Percentiles rank a stretch among this genome's conserved stretches.
Evolutionary conservation across 495 filamentous ascomycete genomes (phyloP).

Genomic region (Elasticomyces elasticus): DNA sequence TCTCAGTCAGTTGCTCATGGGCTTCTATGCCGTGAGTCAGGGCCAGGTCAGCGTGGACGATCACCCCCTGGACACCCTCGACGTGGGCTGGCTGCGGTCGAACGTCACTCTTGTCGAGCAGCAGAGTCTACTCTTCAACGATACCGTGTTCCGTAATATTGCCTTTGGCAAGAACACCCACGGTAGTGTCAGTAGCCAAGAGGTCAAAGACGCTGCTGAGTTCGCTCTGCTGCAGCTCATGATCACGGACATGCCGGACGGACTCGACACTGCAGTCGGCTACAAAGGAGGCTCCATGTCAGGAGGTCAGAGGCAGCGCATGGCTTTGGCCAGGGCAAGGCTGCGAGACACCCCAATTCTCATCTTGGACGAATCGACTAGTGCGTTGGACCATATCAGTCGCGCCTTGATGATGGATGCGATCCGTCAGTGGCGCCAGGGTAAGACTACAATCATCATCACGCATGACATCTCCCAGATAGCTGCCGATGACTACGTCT

Average conservation of each 20-base stretch:
- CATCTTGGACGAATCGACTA: slow-evolving; percentile 38
- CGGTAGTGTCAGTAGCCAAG: slow-evolving; percentile 38
- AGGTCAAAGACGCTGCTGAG: slow-evolving; percentile 49
- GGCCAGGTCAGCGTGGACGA: slow-evolving; percentile 67
- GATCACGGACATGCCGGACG: slow-evolving; percentile 59
- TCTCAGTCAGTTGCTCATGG: slow-evolving; percentile 64
- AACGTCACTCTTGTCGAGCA: slow-evolving; percentile 83
- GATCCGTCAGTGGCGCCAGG: slow-evolving; percentile 33
- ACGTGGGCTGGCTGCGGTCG: slow-evolving; percentile 62
- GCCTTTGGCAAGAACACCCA: slow-evolving; percentile 48
- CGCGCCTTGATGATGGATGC: slow-evolving; percentile 31
- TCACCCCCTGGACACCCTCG: slow-evolving; percentile 47
- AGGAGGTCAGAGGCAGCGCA: slow-evolving; percentile 59
- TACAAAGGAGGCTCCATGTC: slow-evolving; percentile 60
- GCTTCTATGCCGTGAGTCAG: slow-evolving; percentile 57
- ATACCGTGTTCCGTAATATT: slow-evolving; percentile 70
- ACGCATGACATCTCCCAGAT: slow-evolving; percentile 88
- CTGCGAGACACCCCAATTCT: slow-evolving; percentile 36
- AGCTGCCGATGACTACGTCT: slow-evolving; percentile 61
- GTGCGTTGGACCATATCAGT: slow-evolving; percentile 36
- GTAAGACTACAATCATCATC: slow-evolving; percentile 37
- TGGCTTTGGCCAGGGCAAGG: slow-evolving; percentile 35
- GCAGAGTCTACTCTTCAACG: slow-evolving; percentile 71
- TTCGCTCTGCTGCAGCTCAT: slow-evolving; percentile 64
- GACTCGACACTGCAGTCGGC: slow-evolving; percentile 65